Conservation (phyloP, 148 eudicot species). For the Persicaria maculosa region DNA sequence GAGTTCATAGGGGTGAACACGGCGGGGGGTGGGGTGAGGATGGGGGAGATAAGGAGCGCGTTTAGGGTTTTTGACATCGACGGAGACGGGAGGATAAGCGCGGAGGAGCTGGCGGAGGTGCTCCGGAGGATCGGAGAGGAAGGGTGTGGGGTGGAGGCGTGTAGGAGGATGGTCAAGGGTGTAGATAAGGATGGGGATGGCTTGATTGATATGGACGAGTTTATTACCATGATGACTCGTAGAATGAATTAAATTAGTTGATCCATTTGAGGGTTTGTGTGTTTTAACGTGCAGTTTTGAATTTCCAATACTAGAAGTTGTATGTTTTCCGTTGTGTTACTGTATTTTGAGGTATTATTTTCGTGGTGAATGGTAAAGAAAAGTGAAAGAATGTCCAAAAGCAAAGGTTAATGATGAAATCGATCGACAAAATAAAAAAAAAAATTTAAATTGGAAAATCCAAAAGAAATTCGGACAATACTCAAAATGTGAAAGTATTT, state of each 20-base stretch:
- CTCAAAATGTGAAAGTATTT: no score
- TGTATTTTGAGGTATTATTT: no score
- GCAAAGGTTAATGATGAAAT: no score
- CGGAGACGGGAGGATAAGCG: slow-evolving; percentile 55
- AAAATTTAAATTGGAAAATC: no score
- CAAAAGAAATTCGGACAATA: no score
- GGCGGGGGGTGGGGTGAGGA: slow-evolving; percentile 27
- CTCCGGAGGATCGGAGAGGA: slow-evolving; percentile 45
- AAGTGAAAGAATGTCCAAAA: no score
- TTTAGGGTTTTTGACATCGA: slow-evolving; percentile 48
- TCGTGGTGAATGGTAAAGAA: no score
- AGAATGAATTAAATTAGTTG: slow-evolving; percentile 25
- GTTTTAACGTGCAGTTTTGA: no score
- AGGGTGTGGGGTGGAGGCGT: slow-evolving; percentile 36
- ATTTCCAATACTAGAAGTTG: no score
- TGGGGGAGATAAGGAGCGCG: slow-evolving; percentile 31
- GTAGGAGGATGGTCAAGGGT: slow-evolving; percentile 43
- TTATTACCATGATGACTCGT: slow-evolving; percentile 47
- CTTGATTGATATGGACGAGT: slow-evolving; percentile 41
- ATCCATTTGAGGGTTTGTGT: no score
- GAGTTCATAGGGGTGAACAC: slow-evolving; percentile 53
- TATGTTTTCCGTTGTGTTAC: no score
- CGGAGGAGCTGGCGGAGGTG: slow-evolving; percentile 43
- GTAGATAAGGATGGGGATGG: slow-evolving; percentile 62
- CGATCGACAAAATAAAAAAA: no score